These are phyloP conservation scores for Xylariaceae sp. DNA, from an alignment of 2,329 filamentous ascomycete species.

Conservation along the genomic window DNA sequence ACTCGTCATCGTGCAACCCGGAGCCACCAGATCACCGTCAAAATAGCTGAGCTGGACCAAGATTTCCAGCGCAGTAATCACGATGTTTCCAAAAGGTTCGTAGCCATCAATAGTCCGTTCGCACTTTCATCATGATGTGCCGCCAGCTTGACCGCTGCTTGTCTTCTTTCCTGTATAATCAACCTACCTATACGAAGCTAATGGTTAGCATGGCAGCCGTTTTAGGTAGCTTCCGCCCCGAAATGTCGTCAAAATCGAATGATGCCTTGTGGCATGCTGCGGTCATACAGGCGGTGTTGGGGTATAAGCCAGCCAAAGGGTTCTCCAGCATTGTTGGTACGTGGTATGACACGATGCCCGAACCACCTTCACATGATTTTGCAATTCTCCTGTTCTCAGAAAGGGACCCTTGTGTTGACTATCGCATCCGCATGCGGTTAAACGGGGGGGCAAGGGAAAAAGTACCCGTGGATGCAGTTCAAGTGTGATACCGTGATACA, in stretches of 20 bases:
- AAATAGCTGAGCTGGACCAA: background rate
- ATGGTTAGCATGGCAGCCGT: background rate
- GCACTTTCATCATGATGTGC: too few species aligned
- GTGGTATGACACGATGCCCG: conserved; percentile 1
- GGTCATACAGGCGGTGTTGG: background rate
- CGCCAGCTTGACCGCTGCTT: too few species aligned
- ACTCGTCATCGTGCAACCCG: conserved; percentile 1
- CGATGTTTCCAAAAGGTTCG: too few species aligned
- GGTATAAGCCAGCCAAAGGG: background rate
- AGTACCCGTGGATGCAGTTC: background rate
- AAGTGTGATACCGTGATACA: background rate
- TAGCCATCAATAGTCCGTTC: too few species aligned
- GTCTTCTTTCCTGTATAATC: too few species aligned
- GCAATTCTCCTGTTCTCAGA: background rate
- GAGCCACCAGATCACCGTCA: background rate
- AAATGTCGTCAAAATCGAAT: background rate
- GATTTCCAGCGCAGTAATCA: background rate
- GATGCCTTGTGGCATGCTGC: background rate
- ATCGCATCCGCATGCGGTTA: too few species aligned
- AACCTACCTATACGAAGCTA: background rate
- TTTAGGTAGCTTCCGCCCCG: background rate
- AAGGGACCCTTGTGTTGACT: too few species aligned
- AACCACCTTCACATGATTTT: conserved; percentile 2
- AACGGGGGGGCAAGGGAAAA: background rate
- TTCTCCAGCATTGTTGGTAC: too few species aligned